Evolutionary conservation across 2,329 filamentous ascomycete species (phyloP).

Genomic region (Harringtonia aguacate): DNA sequence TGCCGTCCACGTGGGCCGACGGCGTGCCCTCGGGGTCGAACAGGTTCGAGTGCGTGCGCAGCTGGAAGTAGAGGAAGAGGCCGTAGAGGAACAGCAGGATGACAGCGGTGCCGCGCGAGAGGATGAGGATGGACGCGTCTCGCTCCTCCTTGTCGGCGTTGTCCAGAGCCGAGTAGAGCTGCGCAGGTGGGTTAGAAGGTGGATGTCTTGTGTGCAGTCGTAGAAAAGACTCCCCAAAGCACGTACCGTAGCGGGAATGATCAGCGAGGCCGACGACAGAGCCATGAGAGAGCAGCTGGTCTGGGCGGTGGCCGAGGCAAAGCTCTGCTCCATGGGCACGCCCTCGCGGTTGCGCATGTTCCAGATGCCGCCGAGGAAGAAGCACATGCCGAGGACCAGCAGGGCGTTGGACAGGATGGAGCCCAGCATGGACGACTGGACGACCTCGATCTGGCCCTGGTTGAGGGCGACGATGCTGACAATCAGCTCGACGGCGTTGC

Average conservation of each 20-base stretch:
- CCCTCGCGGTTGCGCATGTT: slow-evolving; percentile 48
- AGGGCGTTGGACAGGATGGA: slow-evolving; percentile 86
- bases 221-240: background rate
- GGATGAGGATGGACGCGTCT: slow-evolving; percentile 49
- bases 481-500: slow-evolving; percentile 71
- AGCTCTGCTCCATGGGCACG: slow-evolving; percentile 54
- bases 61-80: slow-evolving; percentile 69
- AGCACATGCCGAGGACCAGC: slow-evolving; percentile 83
- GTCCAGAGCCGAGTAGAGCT: slow-evolving; percentile 56
- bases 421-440: slow-evolving; percentile 85
- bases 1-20: slow-evolving; percentile 7
- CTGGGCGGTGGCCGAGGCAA: slow-evolving; percentile 67
- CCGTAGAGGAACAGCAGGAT: slow-evolving; percentile 67
- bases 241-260: slow-evolving; percentile 61
- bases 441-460: slow-evolving; percentile 76
- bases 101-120: slow-evolving; percentile 67
- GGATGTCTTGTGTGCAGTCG: no score
- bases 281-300: slow-evolving; percentile 69
- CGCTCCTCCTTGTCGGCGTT: slow-evolving; percentile 29
- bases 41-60: slow-evolving; percentile 61
- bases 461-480: slow-evolving; percentile 82
- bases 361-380: slow-evolving; percentile 62
- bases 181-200: background rate
- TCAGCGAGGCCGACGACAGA: slow-evolving; percentile 64
- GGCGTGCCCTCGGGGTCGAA: slow-evolving; percentile 47